phyloP scores from a whole-genome alignment of 2,329 filamentous ascomycete genomes.

The Eutypella sp. region DNA sequence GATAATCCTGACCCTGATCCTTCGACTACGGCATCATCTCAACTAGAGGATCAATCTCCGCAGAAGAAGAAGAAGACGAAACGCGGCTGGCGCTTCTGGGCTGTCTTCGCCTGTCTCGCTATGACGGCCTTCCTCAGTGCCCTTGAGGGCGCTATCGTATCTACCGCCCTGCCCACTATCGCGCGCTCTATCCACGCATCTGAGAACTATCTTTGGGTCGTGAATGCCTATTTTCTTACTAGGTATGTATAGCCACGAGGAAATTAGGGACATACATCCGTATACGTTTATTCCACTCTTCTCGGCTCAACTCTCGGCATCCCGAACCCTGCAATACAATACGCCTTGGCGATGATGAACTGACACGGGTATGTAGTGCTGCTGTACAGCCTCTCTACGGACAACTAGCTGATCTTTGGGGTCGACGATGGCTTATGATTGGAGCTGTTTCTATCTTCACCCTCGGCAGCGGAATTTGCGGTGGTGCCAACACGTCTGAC shows the following conservation, averaged over 20 bases:
- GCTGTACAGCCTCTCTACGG: conserved; percentile 26
- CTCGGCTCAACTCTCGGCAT: too few species aligned
- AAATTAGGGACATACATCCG: too few species aligned
- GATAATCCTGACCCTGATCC: too few species aligned
- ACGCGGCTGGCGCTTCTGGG: conserved; percentile 10
- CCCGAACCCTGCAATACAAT: too few species aligned
- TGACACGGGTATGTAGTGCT: too few species aligned
- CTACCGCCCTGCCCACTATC: conserved; percentile 11
- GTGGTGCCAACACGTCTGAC: conserved; percentile 29
- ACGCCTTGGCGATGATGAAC: too few species aligned
- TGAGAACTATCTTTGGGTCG: conserved; percentile 12
- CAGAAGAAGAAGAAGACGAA: too few species aligned
- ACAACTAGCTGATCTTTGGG: conserved; percentile 36
- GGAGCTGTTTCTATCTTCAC: conserved; percentile 34
- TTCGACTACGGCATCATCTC: too few species aligned
- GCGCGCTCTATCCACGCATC: conserved; percentile 7
- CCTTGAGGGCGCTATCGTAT: conserved; percentile 11
- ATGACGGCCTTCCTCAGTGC: conserved; percentile 11
- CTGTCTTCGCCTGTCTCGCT: conserved; percentile 7
- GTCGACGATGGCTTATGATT: conserved; percentile 33
- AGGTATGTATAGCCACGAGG: too few species aligned
- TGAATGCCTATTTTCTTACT: conserved; percentile 14
- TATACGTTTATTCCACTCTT: too few species aligned
- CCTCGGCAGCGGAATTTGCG: conserved; percentile 40
- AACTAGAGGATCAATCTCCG: too few species aligned